Conservation (phyloP, 352 stramenopile genomes). For the Hyaloperonospora arabidopsidis region DNA sequence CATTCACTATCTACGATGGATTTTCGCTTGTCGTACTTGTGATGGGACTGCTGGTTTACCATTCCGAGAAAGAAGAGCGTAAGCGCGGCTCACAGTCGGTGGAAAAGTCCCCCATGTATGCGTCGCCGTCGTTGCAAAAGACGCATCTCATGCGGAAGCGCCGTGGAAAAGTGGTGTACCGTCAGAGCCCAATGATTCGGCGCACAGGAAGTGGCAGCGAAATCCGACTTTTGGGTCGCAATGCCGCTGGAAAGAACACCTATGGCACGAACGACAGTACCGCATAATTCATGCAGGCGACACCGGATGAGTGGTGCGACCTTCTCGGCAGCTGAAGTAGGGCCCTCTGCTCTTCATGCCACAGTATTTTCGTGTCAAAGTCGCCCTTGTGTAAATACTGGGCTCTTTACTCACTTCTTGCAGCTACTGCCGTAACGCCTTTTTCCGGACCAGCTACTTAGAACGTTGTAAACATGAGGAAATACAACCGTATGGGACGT, state of each 20-base stretch:
- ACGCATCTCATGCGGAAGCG: constrained; percentile 78
- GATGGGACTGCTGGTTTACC: constrained; percentile 80
- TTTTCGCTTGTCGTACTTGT: constrained; percentile 84
- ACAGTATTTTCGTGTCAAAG: too few relatives aligned
- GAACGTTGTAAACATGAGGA: too few relatives aligned
- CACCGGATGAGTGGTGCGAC: not conserved
- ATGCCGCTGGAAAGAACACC: constrained; percentile 31
- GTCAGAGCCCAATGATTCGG: constrained; percentile 66
- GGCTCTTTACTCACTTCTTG: too few relatives aligned
- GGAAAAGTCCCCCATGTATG: constrained; percentile 83
- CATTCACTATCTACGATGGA: constrained; percentile 83
- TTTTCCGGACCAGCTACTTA: too few relatives aligned
- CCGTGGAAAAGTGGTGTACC: constrained; percentile 72
- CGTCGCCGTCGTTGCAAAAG: constrained; percentile 76
- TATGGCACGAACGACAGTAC: constrained; percentile 47
- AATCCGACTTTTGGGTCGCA: constrained; percentile 49
- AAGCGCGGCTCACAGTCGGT: constrained; percentile 49
- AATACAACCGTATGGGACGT: too few relatives aligned
- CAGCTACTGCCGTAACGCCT: too few relatives aligned
- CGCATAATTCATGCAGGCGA: not conserved
- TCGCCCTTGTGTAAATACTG: too few relatives aligned
- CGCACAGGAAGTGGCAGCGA: constrained; percentile 40
- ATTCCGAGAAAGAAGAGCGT: constrained; percentile 82
- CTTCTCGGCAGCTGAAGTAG: not conserved
- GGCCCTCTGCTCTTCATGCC: not conserved